phyloP scores from a whole-genome alignment of 75 land plant genomes.

The Chamaecyparis obtusa region DNA sequence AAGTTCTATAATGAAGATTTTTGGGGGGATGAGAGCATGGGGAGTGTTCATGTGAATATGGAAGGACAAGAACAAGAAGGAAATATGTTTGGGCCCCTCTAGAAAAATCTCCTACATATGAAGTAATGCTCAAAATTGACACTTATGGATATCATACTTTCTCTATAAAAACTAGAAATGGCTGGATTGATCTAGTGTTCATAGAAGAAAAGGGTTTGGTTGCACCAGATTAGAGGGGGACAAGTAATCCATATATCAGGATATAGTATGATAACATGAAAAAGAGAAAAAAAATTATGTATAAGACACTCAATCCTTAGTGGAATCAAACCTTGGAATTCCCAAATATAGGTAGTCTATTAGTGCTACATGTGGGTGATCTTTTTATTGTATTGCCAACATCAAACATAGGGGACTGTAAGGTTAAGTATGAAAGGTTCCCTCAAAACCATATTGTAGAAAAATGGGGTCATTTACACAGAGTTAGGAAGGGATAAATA shows the following conservation, averaged over 20 bases:
- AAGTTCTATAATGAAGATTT: no score
- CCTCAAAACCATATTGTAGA: constrained; percentile 74
- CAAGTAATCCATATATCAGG: constrained; percentile 93
- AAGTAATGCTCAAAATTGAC: constrained; percentile 60
- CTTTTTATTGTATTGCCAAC: constrained; percentile 81
- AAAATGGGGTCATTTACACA: constrained; percentile 91
- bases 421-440: constrained; percentile 70
- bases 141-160: constrained; percentile 15
- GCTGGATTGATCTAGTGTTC: constrained; percentile 70
- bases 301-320: constrained; percentile 78
- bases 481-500: constrained; percentile 83
- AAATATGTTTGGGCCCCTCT: constrained; percentile 88
- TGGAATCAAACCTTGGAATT: constrained; percentile 93
- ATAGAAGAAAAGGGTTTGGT: constrained; percentile 85
- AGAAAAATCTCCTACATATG: constrained; percentile 79
- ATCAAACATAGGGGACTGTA: constrained; percentile 80
- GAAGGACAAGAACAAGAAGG: no score
- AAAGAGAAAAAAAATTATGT: constrained; percentile 70
- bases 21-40: no score
- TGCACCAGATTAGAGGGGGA: constrained; percentile 80
- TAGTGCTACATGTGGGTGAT: constrained; percentile 80
- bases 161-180: constrained; percentile 15
- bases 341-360: constrained; percentile 68
- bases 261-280: constrained; percentile 82
- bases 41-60: no score